phyloP scores from a whole-genome alignment of 805 yeast species.

The Saturnispora dispora region DNA sequence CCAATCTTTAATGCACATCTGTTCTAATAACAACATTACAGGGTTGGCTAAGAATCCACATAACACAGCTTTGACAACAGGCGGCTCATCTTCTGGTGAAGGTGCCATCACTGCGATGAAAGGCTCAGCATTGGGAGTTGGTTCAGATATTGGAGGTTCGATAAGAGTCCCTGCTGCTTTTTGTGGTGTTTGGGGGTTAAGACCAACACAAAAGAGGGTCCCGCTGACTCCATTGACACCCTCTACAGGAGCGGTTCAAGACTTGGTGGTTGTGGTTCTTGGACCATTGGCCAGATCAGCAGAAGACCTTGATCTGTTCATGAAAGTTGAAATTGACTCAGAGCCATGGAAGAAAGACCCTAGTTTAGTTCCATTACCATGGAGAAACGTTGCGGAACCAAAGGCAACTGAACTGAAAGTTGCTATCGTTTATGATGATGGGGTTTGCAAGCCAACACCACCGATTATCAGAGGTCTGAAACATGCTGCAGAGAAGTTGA shows the following conservation, averaged over 20 bases:
- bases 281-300: constrained; percentile 41
- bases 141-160: constrained; percentile 39
- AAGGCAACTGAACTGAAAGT: constrained; percentile 31
- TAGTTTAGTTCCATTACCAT: constrained; percentile 38
- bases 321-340: constrained; percentile 36
- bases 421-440: constrained; percentile 41
- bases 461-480: constrained; percentile 35
- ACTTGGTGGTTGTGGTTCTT: constrained; percentile 36
- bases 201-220: constrained; percentile 42
- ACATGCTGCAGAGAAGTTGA: constrained; percentile 40
- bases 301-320: constrained; percentile 40
- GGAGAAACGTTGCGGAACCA: constrained; percentile 34
- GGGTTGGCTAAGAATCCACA: constrained; percentile 44
- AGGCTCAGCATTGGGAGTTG: constrained; percentile 35
- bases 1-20: constrained; percentile 46
- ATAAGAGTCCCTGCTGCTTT: constrained; percentile 48
- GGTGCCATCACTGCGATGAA: constrained; percentile 38
- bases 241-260: constrained; percentile 36
- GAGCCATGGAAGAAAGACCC: constrained; percentile 53
- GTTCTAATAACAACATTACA: constrained; percentile 45
- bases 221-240: constrained; percentile 33
- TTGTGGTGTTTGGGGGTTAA: constrained; percentile 40
- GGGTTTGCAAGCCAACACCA: constrained; percentile 44
- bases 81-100: constrained; percentile 53
- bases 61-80: constrained; percentile 36